Base-by-base conservation (phyloP, 2,329 filamentous ascomycete species). In the Polytolypa hystricis region DNA sequence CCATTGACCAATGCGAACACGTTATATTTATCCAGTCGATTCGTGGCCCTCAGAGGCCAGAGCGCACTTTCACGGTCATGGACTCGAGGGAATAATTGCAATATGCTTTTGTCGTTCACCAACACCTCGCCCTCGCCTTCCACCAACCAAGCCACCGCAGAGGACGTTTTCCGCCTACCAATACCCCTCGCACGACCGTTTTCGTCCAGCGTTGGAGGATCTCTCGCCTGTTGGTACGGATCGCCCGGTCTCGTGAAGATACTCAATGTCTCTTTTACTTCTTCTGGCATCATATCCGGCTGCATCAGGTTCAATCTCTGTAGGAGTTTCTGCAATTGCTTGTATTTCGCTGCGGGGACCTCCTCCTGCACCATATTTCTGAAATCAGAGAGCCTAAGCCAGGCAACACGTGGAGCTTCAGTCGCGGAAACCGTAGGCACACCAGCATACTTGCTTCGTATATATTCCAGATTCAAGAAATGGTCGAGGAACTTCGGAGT, bases 41-140 rank as follows among this genome's bases (percentile, higher is more conserved):
- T 70, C 16, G 86, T 93, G 33, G 77, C 73, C 52, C 87, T 85
- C 53, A 98, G 63, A 5, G 89, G 78, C 89, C 89, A 98, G 3
- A 94, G 67, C 2, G 84, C 89, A 55, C 85, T 95, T 67, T 96
- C 91, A 29, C 91, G 78, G 61, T 98, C 89, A 57, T 98, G 89
- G 34, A 95, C 63, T 23, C 91, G 78, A 21, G 79, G 83, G 58
- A 98, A 98, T 15, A 76, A 79, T 34, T 91, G 74, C 34, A 73
- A 74, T 39, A 98, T 66, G n/a, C 74, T 76, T 65, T 86, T 89
- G 43, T 87, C 87, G 57, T 98, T 98, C 58, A 98, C 70, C 48
- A 93, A 59, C 10, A 93, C 77, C 62, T 96, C 82, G 10, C 91
- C 93, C 8, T 83, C 85, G 4, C 91, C 91, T 64, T 96, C 89